Evolutionary conservation across 2,329 filamentous ascomycete genomes (phyloP).

Genomic region (Coleophoma cylindrospora): DNA sequence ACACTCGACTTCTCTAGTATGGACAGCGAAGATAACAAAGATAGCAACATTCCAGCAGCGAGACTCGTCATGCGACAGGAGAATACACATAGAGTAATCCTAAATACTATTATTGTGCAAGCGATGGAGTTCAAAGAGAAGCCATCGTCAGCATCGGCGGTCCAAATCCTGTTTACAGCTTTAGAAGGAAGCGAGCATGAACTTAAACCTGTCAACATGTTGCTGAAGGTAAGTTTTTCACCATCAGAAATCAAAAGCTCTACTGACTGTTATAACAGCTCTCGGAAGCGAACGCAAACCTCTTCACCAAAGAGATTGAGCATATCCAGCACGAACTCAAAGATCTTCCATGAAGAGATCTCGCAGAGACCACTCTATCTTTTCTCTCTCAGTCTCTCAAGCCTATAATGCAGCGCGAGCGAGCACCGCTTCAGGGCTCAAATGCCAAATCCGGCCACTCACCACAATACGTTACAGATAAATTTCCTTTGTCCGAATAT

Average conservation of each 20-base stretch:
- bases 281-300: conserved; percentile 24
- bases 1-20: conserved; percentile 52
- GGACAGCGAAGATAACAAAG: conserved; percentile 37
- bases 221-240: conserved; percentile 48
- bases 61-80: conserved; percentile 90
- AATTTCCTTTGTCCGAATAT: too few relatives aligned
- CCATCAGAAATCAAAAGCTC: too few relatives aligned
- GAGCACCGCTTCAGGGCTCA: too few relatives aligned
- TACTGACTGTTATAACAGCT: conserved; percentile 14
- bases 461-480: too few relatives aligned
- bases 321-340: conserved; percentile 27
- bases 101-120: conserved; percentile 79
- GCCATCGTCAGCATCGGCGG: conserved; percentile 42
- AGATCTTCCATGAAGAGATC: not conserved
- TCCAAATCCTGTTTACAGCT: conserved; percentile 61
- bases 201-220: conserved; percentile 48
- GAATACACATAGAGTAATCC: conserved; percentile 77
- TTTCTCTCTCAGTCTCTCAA: too few relatives aligned
- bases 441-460: too few relatives aligned
- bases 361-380: not conserved
- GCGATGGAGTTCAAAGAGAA: conserved; percentile 76
- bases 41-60: conserved; percentile 35
- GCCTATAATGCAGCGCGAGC: too few relatives aligned
- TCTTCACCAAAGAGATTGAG: conserved; percentile 26
- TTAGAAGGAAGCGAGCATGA: conserved; percentile 51